These are phyloP conservation scores for Thalassiosira mediterranea DNA, from an alignment of 352 stramenopile genomes.

Conservation along the genomic window DNA sequence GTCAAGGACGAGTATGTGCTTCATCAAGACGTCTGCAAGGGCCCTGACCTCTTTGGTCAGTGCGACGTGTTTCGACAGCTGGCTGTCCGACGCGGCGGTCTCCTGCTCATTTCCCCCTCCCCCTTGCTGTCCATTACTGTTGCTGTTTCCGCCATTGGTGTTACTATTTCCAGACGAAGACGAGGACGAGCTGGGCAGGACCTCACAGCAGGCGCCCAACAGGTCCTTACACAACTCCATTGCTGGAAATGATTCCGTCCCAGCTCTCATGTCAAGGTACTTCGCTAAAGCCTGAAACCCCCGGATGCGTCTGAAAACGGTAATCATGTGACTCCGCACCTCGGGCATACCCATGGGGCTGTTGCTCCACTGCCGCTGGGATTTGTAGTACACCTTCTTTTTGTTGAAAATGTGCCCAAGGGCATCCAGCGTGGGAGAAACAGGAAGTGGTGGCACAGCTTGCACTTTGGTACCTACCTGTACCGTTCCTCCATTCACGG, in stretches of 20 bases:
- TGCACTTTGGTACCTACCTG: background rate
- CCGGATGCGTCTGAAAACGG: conserved; percentile 62
- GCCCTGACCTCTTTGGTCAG: conserved; percentile 6
- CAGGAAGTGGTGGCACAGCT: background rate
- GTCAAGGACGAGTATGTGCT: conserved; percentile 56
- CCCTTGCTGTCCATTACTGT: background rate
- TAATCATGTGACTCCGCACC: conserved; percentile 71
- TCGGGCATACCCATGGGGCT: conserved; percentile 56
- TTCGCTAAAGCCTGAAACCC: conserved; percentile 64
- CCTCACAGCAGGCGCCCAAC: conserved; percentile 43
- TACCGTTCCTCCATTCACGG: background rate
- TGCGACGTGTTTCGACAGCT: conserved; percentile 26
- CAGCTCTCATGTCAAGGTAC: conserved; percentile 51
- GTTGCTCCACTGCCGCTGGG: conserved; percentile 44
- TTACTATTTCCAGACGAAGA: background rate
- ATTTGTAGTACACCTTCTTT: conserved; percentile 83
- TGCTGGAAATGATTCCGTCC: conserved; percentile 40
- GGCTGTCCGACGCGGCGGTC: background rate
- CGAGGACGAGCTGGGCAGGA: conserved; percentile 11
- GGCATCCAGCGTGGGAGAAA: conserved; percentile 45
- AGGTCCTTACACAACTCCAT: conserved; percentile 60
- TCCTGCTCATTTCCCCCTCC: background rate
- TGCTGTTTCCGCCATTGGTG: conserved; percentile 4
- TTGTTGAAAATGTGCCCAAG: conserved; percentile 75
- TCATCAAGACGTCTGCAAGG: conserved; percentile 59